Evolutionary conservation across 768 basidiomycete species (phyloP).

Genomic region (Tricholomella constricta): DNA sequence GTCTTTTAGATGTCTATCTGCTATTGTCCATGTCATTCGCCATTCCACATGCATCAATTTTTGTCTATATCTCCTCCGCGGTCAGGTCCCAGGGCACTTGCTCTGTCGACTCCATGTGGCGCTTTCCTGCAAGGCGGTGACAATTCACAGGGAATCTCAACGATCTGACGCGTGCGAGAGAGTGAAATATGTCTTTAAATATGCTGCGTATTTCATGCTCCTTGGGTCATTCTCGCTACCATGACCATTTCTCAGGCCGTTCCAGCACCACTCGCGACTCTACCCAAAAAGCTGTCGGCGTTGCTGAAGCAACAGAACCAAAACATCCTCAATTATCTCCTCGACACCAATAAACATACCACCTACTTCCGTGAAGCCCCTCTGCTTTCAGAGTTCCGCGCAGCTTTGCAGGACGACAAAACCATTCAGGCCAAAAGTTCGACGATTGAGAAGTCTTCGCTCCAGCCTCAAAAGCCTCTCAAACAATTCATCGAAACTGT

Average conservation of each 20-base stretch:
- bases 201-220: not conserved
- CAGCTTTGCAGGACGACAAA: not conserved
- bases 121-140: not conserved
- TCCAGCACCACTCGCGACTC: not conserved
- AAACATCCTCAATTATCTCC: not conserved
- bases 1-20: too few relatives aligned
- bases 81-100: too few relatives aligned
- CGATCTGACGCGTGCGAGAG: not conserved
- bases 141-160: not conserved
- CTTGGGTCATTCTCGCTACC: not conserved
- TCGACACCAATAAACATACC: not conserved
- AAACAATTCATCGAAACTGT: not conserved
- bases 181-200: too few relatives aligned
- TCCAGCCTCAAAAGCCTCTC: not conserved
- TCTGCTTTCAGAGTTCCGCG: constrained; percentile 4
- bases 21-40: too few relatives aligned
- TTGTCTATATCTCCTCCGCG: too few relatives aligned
- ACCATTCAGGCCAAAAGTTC: not conserved
- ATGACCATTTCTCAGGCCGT: not conserved
- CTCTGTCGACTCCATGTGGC: not conserved
- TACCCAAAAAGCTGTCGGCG: not conserved
- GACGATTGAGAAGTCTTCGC: not conserved
- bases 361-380: constrained; percentile 3
- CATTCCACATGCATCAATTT: too few relatives aligned
- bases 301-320: not conserved